Conservation (phyloP, 1,284 basidiomycete species). For the Tylopilus sp. region DNA sequence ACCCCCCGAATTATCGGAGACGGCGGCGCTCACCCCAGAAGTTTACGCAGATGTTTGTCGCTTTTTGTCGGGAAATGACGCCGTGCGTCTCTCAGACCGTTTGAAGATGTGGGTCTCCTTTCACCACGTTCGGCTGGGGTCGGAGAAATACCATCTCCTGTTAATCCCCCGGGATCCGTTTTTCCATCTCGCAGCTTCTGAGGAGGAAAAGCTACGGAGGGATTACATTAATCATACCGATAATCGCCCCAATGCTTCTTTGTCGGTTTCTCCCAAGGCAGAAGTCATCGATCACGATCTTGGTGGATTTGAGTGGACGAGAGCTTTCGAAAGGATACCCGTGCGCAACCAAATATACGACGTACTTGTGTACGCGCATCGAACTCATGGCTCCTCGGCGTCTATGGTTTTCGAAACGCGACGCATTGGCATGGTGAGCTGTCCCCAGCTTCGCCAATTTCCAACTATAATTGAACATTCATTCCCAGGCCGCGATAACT, state of each 20-base stretch:
- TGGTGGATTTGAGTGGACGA: slow-evolving; percentile 35
- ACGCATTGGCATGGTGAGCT: slow-evolving; percentile 55
- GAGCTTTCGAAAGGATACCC: slow-evolving; percentile 57
- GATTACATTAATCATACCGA: slow-evolving; percentile 45
- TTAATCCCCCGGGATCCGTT: slow-evolving; percentile 57
- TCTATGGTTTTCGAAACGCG: slow-evolving; percentile 54
- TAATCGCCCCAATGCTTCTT: slow-evolving; percentile 17
- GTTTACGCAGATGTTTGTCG: slow-evolving; percentile 49
- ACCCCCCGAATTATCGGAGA: slow-evolving; percentile 53
- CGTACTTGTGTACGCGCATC: slow-evolving; percentile 60
- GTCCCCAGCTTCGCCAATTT: slow-evolving; percentile 2
- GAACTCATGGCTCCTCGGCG: slow-evolving; percentile 49
- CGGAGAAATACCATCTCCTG: slow-evolving; percentile 52
- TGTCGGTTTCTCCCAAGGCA: slow-evolving; percentile 17
- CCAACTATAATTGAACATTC: slow-evolving; percentile 2
- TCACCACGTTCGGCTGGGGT: slow-evolving; percentile 59
- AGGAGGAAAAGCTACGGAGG: slow-evolving; percentile 44
- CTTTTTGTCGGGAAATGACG: slow-evolving; percentile 42
- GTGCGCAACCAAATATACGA: slow-evolving; percentile 65
- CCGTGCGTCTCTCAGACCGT: slow-evolving; percentile 41
- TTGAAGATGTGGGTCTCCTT: slow-evolving; percentile 51
- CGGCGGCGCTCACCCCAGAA: slow-evolving; percentile 51
- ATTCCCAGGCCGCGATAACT: slow-evolving; percentile 52
- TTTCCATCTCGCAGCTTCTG: slow-evolving; percentile 45
- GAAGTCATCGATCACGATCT: slow-evolving; percentile 26